These are phyloP conservation scores for Biscogniauxia marginata DNA, from an alignment of 2,329 filamentous ascomycete species.

Conservation along the genomic window DNA sequence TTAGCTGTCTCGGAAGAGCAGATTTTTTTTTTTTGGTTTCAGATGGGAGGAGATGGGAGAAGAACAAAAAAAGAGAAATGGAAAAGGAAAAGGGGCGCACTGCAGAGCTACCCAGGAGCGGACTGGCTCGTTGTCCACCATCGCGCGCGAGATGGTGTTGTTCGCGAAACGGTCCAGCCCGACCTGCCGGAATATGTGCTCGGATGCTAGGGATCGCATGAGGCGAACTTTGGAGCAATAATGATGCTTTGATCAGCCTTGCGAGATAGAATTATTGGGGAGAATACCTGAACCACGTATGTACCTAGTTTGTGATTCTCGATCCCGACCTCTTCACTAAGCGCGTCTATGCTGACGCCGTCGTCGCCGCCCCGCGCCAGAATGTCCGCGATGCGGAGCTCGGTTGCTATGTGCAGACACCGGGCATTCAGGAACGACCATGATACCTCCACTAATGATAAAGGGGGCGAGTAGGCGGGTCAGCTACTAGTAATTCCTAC, in stretches of 20 bases:
- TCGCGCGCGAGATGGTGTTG: conserved; percentile 19
- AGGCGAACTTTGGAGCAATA: conserved; percentile 8
- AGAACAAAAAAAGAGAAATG: background rate
- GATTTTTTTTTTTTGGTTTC: background rate
- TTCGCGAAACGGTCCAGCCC: conserved; percentile 17
- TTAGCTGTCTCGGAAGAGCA: background rate
- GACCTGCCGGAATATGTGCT: conserved; percentile 22
- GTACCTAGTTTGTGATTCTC: conserved; percentile 11
- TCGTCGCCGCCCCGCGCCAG: conserved; percentile 12
- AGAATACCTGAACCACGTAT: too few relatives aligned
- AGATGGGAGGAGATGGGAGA: too few relatives aligned
- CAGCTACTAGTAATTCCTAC: too few relatives aligned
- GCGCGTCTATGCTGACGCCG: conserved; percentile 13
- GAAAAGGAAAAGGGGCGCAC: background rate
- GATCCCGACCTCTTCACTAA: conserved; percentile 13
- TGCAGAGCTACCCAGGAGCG: conserved; percentile 16
- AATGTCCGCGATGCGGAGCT: conserved; percentile 16
- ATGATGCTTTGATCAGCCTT: background rate
- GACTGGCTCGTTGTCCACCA: conserved; percentile 16
- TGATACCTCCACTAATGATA: conserved; percentile 13
- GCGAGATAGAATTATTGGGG: too few relatives aligned
- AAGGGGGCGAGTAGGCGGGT: background rate
- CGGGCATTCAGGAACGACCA: conserved; percentile 18
- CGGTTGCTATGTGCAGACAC: conserved; percentile 18
- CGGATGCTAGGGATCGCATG: conserved; percentile 14